Percentiles rank a stretch among this genome's conserved stretches.
phyloP scores from a whole-genome alignment of 73 alveolate species.

The Paramecium caudatum region DNA sequence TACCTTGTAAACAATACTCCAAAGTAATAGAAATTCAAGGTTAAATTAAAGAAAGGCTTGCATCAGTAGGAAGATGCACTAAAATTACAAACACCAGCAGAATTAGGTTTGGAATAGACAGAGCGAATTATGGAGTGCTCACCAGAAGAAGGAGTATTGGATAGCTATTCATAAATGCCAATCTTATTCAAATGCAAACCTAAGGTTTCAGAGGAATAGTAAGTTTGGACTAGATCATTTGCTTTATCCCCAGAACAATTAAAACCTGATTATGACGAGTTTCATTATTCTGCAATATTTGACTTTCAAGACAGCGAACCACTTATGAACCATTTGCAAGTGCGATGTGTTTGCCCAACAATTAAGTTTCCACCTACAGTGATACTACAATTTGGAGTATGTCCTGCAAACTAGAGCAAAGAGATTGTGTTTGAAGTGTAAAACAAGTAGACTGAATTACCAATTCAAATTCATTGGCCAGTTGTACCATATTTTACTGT shows the following conservation, averaged over 20 bases:
- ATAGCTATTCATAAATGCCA: slow-evolving; percentile 93
- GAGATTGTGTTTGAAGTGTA: slow-evolving; percentile 92
- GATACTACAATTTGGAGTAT: slow-evolving; percentile 91
- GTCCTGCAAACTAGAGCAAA: slow-evolving; percentile 92
- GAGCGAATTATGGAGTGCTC: slow-evolving; percentile 96
- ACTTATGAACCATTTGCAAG: slow-evolving; percentile 94
- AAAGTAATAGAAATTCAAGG: slow-evolving; percentile 86
- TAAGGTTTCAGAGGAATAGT: slow-evolving; percentile 74
- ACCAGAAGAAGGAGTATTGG: slow-evolving; percentile 95
- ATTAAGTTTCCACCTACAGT: slow-evolving; percentile 88
- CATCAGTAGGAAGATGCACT: slow-evolving; percentile 89
- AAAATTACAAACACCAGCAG: slow-evolving; percentile 92
- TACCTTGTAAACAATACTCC: slow-evolving; percentile 98
- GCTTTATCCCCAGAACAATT: slow-evolving; percentile 82
- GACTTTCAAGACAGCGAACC: slow-evolving; percentile 89
- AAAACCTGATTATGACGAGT: slow-evolving; percentile 83
- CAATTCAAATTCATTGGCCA: slow-evolving; percentile 90
- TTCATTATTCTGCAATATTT: slow-evolving; percentile 85
- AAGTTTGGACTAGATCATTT: slow-evolving; percentile 75
- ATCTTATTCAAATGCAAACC: slow-evolving; percentile 91
- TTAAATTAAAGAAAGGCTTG: slow-evolving; percentile 91
- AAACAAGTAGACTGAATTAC: slow-evolving; percentile 95
- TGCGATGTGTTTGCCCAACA: slow-evolving; percentile 96
- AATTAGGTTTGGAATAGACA: slow-evolving; percentile 95
- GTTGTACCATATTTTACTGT: slow-evolving; percentile 95